Percentiles rank a stretch among this genome's conserved stretches.
Conservation (phyloP, 768 basidiomycete species). For the Suillus alpinus region DNA sequence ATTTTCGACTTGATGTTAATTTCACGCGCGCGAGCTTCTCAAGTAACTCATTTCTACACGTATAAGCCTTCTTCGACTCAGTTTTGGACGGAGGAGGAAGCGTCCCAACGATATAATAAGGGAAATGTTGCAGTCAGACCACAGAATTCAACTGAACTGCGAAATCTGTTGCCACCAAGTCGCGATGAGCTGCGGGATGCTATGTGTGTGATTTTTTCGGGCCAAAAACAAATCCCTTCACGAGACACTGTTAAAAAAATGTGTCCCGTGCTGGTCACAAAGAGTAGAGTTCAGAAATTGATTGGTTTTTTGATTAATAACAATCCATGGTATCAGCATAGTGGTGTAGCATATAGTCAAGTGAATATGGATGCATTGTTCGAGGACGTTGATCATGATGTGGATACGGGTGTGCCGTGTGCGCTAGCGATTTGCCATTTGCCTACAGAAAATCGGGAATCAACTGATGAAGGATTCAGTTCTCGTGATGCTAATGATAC, state of each 20-base stretch:
- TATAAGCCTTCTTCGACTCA: too few relatives aligned
- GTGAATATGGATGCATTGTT: not conserved
- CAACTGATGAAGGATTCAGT: too few relatives aligned
- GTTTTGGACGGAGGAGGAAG: not conserved
- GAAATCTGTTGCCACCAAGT: not conserved
- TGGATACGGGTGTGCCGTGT: not conserved
- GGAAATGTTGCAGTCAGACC: not conserved
- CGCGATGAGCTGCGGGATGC: not conserved
- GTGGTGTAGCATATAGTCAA: too few relatives aligned
- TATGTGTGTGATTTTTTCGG: not conserved
- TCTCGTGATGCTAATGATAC: too few relatives aligned
- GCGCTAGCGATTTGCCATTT: not conserved
- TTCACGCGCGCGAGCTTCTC: not conserved
- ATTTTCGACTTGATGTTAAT: not conserved
- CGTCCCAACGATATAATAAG: not conserved
- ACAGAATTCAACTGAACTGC: too few relatives aligned
- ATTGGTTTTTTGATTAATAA: too few relatives aligned
- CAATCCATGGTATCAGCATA: not conserved
- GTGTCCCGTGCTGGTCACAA: too few relatives aligned
- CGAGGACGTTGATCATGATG: not conserved
- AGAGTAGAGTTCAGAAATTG: too few relatives aligned
- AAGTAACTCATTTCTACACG: too few relatives aligned
- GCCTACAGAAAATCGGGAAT: too few relatives aligned
- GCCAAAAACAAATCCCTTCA: not conserved
- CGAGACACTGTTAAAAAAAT: not conserved